Evolutionary conservation across 2,329 filamentous ascomycete species (phyloP), one percentile per base, ranked within the genome.

Genomic region (Zasmidium angulare): DNA sequence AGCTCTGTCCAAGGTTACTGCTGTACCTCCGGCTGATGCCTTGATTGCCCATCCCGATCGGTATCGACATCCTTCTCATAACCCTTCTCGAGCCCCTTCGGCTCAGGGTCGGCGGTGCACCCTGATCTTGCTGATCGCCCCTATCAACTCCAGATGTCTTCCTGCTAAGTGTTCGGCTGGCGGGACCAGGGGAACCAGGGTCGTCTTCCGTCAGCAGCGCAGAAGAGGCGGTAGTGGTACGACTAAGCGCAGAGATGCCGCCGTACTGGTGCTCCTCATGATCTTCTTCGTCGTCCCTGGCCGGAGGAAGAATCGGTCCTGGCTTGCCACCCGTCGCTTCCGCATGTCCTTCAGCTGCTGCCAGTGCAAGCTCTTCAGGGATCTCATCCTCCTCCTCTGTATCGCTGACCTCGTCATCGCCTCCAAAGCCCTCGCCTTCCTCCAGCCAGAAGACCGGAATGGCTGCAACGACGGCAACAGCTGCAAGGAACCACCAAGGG

Each of bases 401-500:
- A 29, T 77, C 76, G 10, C 68, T 63, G 50, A 77, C 75, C 17
- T 66, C 71, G 17, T 73, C 70, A 49, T 75, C 74, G 17, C 76
- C 76, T 14, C 79, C 72, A 74, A 91, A 79, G 0, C 90, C 90
- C 9, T 91, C 85, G 40, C 88, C 88, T 69, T 96, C 86, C 1
- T 87, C 82, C 0, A 96, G 82, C 77, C 86, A 89, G 73, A 87
- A 90, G 0, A 89, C 84, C 0, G 91, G 46, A 1, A 96, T 74
- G 0, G 85, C 85, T 19, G 89, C 89, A 1, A 91, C 50, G 0
- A 84, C 62, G 0, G 86, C 83, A 48, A 96, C 78, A 0, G 77
- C 67, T 0, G 85, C 82, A n/a, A 97, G 79, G 2, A 89, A 80
- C 86, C 90, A 96, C 84, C 90, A 97, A 0, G 93, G 88, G 0